Base-by-base conservation (phyloP, 345 rosid genomes). In the Hypericum perforatum region DNA sequence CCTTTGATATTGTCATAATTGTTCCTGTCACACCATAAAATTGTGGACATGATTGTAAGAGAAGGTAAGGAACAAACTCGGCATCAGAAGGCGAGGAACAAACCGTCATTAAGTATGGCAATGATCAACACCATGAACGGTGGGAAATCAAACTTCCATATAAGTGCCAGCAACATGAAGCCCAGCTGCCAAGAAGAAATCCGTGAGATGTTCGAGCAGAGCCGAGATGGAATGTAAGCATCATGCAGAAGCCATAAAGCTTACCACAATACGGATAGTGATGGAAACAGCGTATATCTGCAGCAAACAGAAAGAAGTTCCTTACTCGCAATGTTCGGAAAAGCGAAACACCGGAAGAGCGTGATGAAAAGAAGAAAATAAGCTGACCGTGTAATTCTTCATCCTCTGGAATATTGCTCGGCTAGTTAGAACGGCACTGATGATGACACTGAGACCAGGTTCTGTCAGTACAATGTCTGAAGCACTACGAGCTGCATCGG, bases 231-330 rank as follows among this genome's bases (percentile, higher is more conserved):
- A 44, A 44, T 3, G 11, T 15, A 44, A 44, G 6, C 14, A 15
- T 3, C 5, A 44, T 7, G 48, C 12, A 6, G 48, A 8, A 8
- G 46, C 32, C 52, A 11, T 16, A 59, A 9, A 60, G 64, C 79
- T 68, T 72, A 79, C 81, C 76, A 88, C 94, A n/a, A 82, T 84
- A 78, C 90, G 86, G 52, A 84, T 82, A 38, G 96, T 82, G 53
- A 88, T 80, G 41, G 96, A 88, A 14, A 88, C 96, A 36, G 88
- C 96, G 69, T 87, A 87, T 59, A 87, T 84, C 89, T 85, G 82
- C 71, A 58, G 68, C 8, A 61, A 7, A 22, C 32, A 22, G 32
- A 22, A 22, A 22, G 32, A 22, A 22, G 32, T 22, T 1, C 4
- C 2, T 22, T 22, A 22, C 32, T 22, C 32, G 32, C 32, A 22